These are phyloP conservation scores for Boeremia lycopersici DNA, from an alignment of 2,329 filamentous ascomycete species.

Conservation along the genomic window DNA sequence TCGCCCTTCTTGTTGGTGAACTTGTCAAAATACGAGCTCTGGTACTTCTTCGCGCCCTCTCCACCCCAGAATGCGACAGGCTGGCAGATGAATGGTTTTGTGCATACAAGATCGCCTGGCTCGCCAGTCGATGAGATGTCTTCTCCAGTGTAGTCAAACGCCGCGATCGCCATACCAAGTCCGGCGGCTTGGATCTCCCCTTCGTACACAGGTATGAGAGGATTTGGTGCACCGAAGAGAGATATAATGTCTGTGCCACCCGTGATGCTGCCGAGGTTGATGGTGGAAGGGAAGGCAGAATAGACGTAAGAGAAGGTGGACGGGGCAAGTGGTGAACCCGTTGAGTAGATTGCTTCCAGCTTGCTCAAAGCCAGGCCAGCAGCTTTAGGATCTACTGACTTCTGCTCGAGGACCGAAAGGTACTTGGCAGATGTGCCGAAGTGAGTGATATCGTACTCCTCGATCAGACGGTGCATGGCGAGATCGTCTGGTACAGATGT, in stretches of 20 bases:
- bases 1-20: constrained; percentile 60
- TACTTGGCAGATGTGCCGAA: constrained; percentile 97
- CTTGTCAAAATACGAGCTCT: constrained; percentile 83
- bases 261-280: constrained; percentile 92
- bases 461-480: constrained; percentile 81
- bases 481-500: constrained; percentile 70
- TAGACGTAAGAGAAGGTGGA: constrained; percentile 94
- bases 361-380: constrained; percentile 59
- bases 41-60: constrained; percentile 76
- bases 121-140: constrained; percentile 67
- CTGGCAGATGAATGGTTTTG: constrained; percentile 84
- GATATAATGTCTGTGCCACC: constrained; percentile 97
- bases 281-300: constrained; percentile 73
- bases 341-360: constrained; percentile 89
- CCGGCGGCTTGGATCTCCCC: constrained; percentile 58
- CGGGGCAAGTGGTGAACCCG: constrained; percentile 87
- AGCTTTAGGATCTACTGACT: constrained; percentile 47
- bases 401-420: constrained; percentile 86
- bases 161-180: constrained; percentile 58
- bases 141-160: constrained; percentile 60
- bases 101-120: constrained; percentile 87
- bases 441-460: constrained; percentile 82
- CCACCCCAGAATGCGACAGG: constrained; percentile 87
- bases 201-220: constrained; percentile 55
- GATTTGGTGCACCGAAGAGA: constrained; percentile 84